These are phyloP conservation scores for Mercurialis annua DNA, from an alignment of 345 rosid genomes.

Conservation along the genomic window DNA sequence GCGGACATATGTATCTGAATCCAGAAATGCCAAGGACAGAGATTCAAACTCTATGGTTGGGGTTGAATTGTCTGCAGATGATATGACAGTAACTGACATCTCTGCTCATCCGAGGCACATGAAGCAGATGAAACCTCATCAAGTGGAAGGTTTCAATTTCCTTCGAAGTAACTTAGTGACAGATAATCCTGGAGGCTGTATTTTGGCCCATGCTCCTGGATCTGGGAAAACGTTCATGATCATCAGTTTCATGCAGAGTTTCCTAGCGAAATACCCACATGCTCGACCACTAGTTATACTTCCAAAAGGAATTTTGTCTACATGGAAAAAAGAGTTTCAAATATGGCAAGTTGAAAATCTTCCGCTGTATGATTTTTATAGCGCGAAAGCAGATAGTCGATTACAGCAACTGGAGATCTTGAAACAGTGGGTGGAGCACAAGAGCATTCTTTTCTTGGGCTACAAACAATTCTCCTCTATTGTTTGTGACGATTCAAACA, in stretches of 20 bases:
- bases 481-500: slow-evolving; percentile 52
- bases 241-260: slow-evolving; percentile 86
- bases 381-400: slow-evolving; percentile 64
- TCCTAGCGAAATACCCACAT: slow-evolving; percentile 71
- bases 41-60: slow-evolving; percentile 43
- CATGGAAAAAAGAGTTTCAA: slow-evolving; percentile 86
- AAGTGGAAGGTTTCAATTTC: slow-evolving; percentile 76
- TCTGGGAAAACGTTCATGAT: slow-evolving; percentile 94
- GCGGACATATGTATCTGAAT: slow-evolving; percentile 53
- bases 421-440: slow-evolving; percentile 63
- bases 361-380: slow-evolving; percentile 68
- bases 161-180: slow-evolving; percentile 62
- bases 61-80: slow-evolving; percentile 47
- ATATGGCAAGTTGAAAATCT: slow-evolving; percentile 76
- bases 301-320: slow-evolving; percentile 77
- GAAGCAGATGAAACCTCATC: slow-evolving; percentile 88
- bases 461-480: slow-evolving; percentile 80
- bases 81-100: slow-evolving; percentile 51
- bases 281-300: slow-evolving; percentile 81
- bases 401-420: slow-evolving; percentile 61
- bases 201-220: slow-evolving; percentile 96
- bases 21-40: slow-evolving; percentile 37
- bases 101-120: slow-evolving; percentile 81
- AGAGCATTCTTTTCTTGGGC: slow-evolving; percentile 78
- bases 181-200: slow-evolving; percentile 85